Percentiles rank a stretch among this genome's conserved stretches.
phyloP scores from a whole-genome alignment of 2,329 filamentous ascomycete genomes.

The Nannizzia gypsea region DNA sequence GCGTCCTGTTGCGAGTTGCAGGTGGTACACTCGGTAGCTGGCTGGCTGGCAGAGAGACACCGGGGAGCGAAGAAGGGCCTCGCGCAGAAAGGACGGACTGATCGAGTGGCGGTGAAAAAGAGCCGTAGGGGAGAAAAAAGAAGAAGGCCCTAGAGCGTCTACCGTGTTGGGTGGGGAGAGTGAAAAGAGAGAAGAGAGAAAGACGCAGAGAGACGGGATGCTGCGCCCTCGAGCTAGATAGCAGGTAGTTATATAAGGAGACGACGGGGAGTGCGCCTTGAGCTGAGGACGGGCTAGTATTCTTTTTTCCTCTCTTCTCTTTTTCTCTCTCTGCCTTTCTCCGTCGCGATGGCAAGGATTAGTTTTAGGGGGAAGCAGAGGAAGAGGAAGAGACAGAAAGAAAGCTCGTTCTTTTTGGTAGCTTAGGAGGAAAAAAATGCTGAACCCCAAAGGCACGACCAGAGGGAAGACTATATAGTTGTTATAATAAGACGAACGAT shows the following conservation, averaged over 20 bases:
- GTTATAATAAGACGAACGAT: too few relatives aligned
- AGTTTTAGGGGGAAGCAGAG: background rate
- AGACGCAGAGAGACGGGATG: background rate
- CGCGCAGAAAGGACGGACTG: background rate
- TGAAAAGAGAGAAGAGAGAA: background rate
- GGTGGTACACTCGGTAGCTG: background rate
- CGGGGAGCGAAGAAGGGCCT: background rate
- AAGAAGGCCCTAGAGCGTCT: background rate
- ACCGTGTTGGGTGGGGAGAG: constrained; percentile 2
- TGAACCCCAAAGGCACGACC: too few relatives aligned
- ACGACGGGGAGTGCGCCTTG: background rate
- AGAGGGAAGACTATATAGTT: background rate
- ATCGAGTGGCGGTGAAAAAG: constrained; percentile 1
- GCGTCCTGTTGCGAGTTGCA: too few relatives aligned
- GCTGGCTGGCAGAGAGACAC: background rate
- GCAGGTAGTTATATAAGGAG: background rate
- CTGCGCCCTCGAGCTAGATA: background rate
- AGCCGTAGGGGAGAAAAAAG: background rate
- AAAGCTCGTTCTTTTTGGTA: background rate
- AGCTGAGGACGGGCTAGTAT: background rate
- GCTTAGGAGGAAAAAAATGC: background rate
- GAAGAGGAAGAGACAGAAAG: background rate
- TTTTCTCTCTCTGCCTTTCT: background rate
- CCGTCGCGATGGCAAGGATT: background rate
- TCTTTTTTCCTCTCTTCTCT: background rate